Conservation (phyloP, 257 asterid genomes). For the Datura wrightii region DNA sequence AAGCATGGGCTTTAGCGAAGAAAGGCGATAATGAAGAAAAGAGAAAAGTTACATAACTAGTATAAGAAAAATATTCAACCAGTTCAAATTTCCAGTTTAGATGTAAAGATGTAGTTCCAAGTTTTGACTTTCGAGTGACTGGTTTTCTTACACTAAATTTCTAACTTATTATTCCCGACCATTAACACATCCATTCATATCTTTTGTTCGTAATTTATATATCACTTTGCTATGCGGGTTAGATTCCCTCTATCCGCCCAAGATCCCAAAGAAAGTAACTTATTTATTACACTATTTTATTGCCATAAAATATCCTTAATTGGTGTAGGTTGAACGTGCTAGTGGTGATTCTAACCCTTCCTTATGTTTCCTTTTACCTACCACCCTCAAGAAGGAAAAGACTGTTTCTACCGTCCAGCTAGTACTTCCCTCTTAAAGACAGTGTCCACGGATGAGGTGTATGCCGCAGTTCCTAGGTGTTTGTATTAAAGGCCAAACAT, state of each 20-base stretch:
- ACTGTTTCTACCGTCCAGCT: neutral
- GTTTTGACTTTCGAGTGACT: constrained; percentile 3
- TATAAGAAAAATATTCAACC: neutral
- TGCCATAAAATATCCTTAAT: neutral
- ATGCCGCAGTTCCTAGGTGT: neutral
- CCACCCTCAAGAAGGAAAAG: neutral
- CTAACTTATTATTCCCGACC: neutral
- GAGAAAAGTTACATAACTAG: neutral
- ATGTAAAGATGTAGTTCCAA: constrained; percentile 1
- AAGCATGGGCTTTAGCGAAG: neutral
- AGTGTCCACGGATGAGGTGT: neutral
- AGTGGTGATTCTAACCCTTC: neutral
- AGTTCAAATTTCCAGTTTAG: neutral
- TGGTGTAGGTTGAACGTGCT: constrained; percentile 1
- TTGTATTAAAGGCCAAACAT: constrained; percentile 10
- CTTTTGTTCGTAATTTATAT: neutral
- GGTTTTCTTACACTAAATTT: neutral
- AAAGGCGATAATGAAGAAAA: neutral
- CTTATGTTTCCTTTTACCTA: neutral
- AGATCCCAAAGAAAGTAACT: neutral
- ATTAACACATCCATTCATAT: constrained; percentile 4
- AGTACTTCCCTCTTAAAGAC: neutral
- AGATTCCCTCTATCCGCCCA: neutral
- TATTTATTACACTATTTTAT: neutral
- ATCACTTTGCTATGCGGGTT: neutral